Base-by-base conservation (phyloP, 139 green algal species). In the Chlorella ohadii region DNA sequence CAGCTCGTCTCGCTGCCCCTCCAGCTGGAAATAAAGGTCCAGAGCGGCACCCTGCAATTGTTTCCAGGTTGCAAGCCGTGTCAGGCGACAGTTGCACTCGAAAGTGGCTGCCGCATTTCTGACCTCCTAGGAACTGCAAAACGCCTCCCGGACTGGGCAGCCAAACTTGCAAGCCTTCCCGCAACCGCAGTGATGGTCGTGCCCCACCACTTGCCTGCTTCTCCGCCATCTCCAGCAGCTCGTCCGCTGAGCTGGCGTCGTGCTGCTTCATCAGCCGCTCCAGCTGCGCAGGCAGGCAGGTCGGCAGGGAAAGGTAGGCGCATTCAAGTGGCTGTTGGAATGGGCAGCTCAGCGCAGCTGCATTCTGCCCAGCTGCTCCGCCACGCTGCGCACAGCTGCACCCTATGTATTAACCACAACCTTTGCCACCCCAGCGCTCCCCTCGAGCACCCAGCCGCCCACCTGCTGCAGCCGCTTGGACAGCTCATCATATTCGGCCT, bases 11-110 rank as follows among this genome's bases (percentile, higher is more conserved):
- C 85, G 73, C 55, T 85, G 56, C 27, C 89, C 91, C 76, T 92
- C 84, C 80, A 87, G 81, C 9, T 90, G 74, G 70, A 91, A 94
- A 81, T 91, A 95, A 0, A 44, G 22, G 77, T 92, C 89, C 85
- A 95, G 85, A 57, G 80, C 78, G 23, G 76, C 78, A 66, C 65
- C 81, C 65, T 87, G 71, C 77, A 67, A 28, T 13, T 4, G 41
- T 15, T 16, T 16, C 13, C 16, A 36, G 9, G 16, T 15, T 72
- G 15, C 7, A 11, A 6, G 11, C 44, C 44, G 6, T 55, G 44
- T 11, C 11, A 55, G 11, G 44, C 11, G n/a, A n/a, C n/a, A n/a
- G n/a, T n/a, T n/a, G n/a, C n/a, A n/a, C n/a, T n/a, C n/a, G n/a
- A n/a, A n/a, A n/a, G n/a, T n/a, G n/a, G n/a, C n/a, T n/a, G n/a